A percentile compares a stretch with the other conserved stretches of the same genome.
Evolutionary conservation across 169 alveolate genomes (phyloP).

Genomic region (Cryptosporidium sp.): DNA sequence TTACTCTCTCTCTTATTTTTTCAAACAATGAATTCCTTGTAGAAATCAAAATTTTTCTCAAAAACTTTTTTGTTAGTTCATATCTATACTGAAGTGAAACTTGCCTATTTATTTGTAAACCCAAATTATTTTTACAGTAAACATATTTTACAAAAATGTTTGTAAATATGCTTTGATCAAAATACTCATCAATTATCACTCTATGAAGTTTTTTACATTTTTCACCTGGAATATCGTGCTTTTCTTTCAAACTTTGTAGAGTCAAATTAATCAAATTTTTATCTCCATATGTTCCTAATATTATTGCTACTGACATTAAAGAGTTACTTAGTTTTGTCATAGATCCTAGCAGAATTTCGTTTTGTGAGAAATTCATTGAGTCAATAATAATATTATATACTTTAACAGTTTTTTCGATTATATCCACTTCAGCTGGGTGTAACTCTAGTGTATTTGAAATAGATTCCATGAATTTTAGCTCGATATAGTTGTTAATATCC

Average conservation of each 20-base stretch:
- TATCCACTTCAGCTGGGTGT: neutral
- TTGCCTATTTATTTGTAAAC: slow-evolving; percentile 7
- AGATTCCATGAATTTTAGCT: slow-evolving; percentile 29
- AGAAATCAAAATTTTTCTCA: slow-evolving; percentile 40
- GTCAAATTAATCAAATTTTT: slow-evolving; percentile 17
- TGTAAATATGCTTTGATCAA: neutral
- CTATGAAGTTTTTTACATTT: slow-evolving; percentile 43
- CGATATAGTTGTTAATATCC: slow-evolving; percentile 38
- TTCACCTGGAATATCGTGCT: slow-evolving; percentile 5
- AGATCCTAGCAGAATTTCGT: slow-evolving; percentile 36
- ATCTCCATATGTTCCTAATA: slow-evolving; percentile 38
- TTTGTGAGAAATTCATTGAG: neutral
- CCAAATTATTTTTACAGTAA: slow-evolving; percentile 19
- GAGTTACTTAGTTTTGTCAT: slow-evolving; percentile 47
- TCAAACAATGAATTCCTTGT: slow-evolving; percentile 52
- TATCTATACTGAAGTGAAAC: slow-evolving; percentile 22
- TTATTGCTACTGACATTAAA: slow-evolving; percentile 17
- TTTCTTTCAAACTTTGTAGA: slow-evolving; percentile 28
- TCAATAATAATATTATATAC: slow-evolving; percentile 19
- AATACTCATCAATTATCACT: neutral
- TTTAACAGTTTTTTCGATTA: slow-evolving; percentile 15
- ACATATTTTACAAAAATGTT: slow-evolving; percentile 12
- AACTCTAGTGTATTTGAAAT: slow-evolving; percentile 7
- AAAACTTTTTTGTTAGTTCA: slow-evolving; percentile 13
- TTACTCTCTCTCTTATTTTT: slow-evolving; percentile 30